Evolutionary conservation across 805 yeast genomes (phyloP).

Genomic region (Cyberlindnera subsufficiens): DNA sequence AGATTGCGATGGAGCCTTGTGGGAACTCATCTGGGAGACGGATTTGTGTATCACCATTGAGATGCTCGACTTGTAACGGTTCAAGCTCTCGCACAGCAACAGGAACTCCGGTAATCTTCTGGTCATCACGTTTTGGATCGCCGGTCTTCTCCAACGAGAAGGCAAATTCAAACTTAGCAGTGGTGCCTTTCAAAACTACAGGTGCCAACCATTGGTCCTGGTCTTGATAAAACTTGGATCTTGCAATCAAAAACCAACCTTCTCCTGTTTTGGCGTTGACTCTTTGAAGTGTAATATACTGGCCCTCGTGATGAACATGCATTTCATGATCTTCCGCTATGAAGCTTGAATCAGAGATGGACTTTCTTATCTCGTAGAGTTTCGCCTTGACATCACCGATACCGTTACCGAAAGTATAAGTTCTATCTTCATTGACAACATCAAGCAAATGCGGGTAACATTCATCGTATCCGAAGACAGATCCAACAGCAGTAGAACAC

Average conservation of each 20-base stretch:
- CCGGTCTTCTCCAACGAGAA: constrained; percentile 51
- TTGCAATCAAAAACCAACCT: constrained; percentile 85
- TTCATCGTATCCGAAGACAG: constrained; percentile 92
- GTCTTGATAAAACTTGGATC: constrained; percentile 60
- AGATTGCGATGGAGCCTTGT: constrained; percentile 86
- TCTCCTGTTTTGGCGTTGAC: constrained; percentile 76
- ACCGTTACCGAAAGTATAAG: constrained; percentile 54
- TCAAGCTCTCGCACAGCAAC: constrained; percentile 50
- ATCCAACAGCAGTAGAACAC: constrained; percentile 90
- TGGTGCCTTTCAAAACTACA: constrained; percentile 52
- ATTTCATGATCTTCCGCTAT: constrained; percentile 68
- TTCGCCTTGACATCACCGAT: constrained; percentile 67
- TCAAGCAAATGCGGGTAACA: constrained; percentile 77
- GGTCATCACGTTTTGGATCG: constrained; percentile 33
- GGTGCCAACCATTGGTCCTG: constrained; percentile 54
- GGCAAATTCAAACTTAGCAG: constrained; percentile 50
- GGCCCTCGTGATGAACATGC: constrained; percentile 92
- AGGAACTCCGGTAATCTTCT: constrained; percentile 57
- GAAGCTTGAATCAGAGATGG: constrained; percentile 44
- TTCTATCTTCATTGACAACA: constrained; percentile 70
- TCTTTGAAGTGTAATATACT: constrained; percentile 85
- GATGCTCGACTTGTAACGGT: constrained; percentile 40
- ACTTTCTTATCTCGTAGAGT: constrained; percentile 51
- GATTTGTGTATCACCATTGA: constrained; percentile 46
- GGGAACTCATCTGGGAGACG: constrained; percentile 61